A percentile compares a stretch with the other conserved stretches of the same genome.
Conservation (phyloP, 805 yeast genomes). For the Metschnikowia rubicola region DNA sequence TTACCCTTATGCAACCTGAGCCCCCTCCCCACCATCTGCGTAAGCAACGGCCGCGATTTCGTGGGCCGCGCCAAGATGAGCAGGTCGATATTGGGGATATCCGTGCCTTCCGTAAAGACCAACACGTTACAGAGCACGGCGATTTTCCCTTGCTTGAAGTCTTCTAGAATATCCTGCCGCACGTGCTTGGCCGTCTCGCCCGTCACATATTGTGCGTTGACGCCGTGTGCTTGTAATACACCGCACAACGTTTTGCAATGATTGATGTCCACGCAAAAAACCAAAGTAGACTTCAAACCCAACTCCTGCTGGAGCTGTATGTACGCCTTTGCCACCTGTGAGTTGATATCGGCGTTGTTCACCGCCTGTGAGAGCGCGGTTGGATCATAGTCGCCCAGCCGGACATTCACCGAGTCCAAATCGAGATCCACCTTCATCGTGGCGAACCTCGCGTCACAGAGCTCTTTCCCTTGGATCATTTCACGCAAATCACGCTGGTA, state of each 20-base stretch:
- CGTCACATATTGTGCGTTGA: slow-evolving; percentile 69
- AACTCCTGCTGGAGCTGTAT: slow-evolving; percentile 32
- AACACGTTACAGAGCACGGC: slow-evolving; percentile 83
- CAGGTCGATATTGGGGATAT: slow-evolving; percentile 84
- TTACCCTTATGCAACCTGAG: slow-evolving; percentile 62
- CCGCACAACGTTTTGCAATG: slow-evolving; percentile 59
- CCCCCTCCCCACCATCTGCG: slow-evolving; percentile 93
- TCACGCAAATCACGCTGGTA: slow-evolving; percentile 62
- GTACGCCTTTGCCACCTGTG: slow-evolving; percentile 54
- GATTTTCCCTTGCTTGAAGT: slow-evolving; percentile 59
- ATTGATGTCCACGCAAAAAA: slow-evolving; percentile 72
- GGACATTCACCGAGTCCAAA: slow-evolving; percentile 29
- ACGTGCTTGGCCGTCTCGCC: slow-evolving; percentile 56
- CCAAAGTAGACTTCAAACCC: slow-evolving; percentile 56
- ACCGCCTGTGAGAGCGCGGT: slow-evolving; percentile 51
- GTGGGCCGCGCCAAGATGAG: slow-evolving; percentile 80
- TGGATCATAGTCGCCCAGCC: slow-evolving; percentile 53
- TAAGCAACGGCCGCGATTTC: slow-evolving; percentile 61
- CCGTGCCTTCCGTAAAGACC: slow-evolving; percentile 93
- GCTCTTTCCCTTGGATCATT: slow-evolving; percentile 66
- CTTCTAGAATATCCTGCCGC: slow-evolving; percentile 50
- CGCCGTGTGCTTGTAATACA: slow-evolving; percentile 53
- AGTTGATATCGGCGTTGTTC: slow-evolving; percentile 52
- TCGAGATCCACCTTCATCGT: slow-evolving; percentile 50
- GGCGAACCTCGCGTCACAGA: slow-evolving; percentile 66